Base-by-base conservation (phyloP, 495 filamentous ascomycete species). In the Penicillium pulvis region DNA sequence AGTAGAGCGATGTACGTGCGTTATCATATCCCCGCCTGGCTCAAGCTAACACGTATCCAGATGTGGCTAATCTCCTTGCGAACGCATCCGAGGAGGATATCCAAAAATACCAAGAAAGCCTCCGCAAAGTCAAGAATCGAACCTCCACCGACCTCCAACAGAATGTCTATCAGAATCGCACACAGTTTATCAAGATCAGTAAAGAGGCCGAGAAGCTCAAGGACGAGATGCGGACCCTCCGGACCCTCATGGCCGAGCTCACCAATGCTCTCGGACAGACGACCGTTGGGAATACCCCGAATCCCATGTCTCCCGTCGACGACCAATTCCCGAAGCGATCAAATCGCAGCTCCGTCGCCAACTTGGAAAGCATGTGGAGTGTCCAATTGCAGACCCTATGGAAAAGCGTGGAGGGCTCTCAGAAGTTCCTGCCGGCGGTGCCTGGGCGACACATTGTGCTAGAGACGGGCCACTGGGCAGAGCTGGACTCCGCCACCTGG, bases 171-270 rank as follows among this genome's bases (percentile, higher is more conserved):
- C 92, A 97, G 68, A 99, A 99, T 73, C 87, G 94, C 46, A 96
- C 92, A 0, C 93, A 98, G 65, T 99, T 99, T 74, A 96, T 99
- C 79, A 93, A 95, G 65, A 98, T 99, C 73, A 96, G 91, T 71
- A 94, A 97, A 75, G 95, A 99, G 74, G 96, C 96, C 3, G 94
- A 99, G 66, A 97, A 96, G 73, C 83, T 99, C 52, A 98, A 97
- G 69, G 84, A 87, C 46, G 94, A 99, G 72, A 98, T 99, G 93
- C 85, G 92, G 23, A 87, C 89, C 2, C 85, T 99, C 4, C 83
- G 90, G 19, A 87, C 87, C 45, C 80, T 97, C 44, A 96, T 98
- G 85, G 87, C 90, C 24, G 94, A 99, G 59, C 81, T 99, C 10
- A 92, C 89, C 5, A 87, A 84, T 10, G 87, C 91, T 0, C 74